Conservation (phyloP, 352 stramenopile genomes). For the Blastocystis sp. region DNA sequence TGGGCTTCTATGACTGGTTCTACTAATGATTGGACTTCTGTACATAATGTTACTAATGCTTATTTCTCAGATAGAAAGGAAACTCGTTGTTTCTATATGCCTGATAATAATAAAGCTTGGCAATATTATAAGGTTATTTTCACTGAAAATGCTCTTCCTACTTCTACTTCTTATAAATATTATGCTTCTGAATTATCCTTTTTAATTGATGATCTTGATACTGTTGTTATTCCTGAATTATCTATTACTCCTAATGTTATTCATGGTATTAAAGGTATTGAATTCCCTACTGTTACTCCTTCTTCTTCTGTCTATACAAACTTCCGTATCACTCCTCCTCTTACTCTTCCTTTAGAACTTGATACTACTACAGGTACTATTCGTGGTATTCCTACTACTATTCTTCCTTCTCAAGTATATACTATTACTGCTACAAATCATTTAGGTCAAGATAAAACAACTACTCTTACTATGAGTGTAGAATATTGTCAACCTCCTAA, state of each 20-base stretch:
- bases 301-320: neutral
- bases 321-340: neutral
- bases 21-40: constrained; percentile 4
- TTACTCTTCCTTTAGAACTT: no score
- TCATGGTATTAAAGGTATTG: neutral
- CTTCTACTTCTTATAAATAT: no score
- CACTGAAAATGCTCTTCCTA: no score
- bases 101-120: constrained; percentile 21
- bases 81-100: constrained; percentile 33
- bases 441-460: constrained; percentile 3
- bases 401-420: neutral
- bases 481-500: no score
- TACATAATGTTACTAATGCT: no score
- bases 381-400: neutral
- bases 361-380: neutral
- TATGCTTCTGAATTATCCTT: no score
- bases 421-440: constrained; percentile 21
- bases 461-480: constrained; percentile 3
- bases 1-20: neutral
- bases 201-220: neutral
- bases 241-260: neutral
- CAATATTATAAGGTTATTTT: no score
- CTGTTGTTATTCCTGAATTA: constrained; percentile 2
- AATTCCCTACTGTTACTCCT: neutral
- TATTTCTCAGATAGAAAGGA: no score